Conservation (phyloP, 1,139 yeast genomes). For the Lodderomyces pseudojiufengensis region DNA sequence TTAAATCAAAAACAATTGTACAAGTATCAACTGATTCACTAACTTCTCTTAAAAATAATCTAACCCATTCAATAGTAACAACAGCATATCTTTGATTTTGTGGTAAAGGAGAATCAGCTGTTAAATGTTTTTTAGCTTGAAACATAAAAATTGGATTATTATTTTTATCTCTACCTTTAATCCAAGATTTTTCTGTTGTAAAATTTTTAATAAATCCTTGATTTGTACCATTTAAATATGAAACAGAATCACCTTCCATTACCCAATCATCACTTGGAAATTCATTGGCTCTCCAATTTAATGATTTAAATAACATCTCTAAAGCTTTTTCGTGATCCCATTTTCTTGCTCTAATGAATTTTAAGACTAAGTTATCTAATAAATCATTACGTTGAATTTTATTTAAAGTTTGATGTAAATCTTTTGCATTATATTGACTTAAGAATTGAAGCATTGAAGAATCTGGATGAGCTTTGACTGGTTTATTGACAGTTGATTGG, state of each 20-base stretch:
- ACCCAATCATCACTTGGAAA: constrained; percentile 31
- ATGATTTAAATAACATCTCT: constrained; percentile 34
- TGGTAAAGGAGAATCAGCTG: constrained; percentile 34
- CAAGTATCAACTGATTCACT: constrained; percentile 35
- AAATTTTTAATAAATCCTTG: constrained; percentile 38
- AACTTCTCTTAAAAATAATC: constrained; percentile 35
- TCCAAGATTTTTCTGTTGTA: constrained; percentile 36
- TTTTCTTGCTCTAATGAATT: constrained; percentile 44
- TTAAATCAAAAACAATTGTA: constrained; percentile 43
- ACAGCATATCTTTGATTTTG: constrained; percentile 41
- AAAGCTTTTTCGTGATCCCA: constrained; percentile 32
- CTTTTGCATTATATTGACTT: constrained; percentile 23
- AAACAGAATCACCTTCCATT: constrained; percentile 39
- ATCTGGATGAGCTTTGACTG: constrained; percentile 17
- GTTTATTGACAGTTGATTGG: constrained; percentile 8
- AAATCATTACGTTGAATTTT: constrained; percentile 28
- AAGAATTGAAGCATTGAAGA: constrained; percentile 16
- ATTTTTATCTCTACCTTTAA: constrained; percentile 38
- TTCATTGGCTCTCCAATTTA: constrained; percentile 36
- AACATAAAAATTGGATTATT: constrained; percentile 38
- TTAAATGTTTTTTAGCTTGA: constrained; percentile 38
- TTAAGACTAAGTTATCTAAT: constrained; percentile 32
- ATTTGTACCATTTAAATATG: constrained; percentile 29
- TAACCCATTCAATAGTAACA: constrained; percentile 38
- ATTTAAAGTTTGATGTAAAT: constrained; percentile 25